Percentiles rank a stretch among this genome's conserved stretches.
phyloP scores from a whole-genome alignment of 305 asterid genomes.

The Ajuga reptans region DNA sequence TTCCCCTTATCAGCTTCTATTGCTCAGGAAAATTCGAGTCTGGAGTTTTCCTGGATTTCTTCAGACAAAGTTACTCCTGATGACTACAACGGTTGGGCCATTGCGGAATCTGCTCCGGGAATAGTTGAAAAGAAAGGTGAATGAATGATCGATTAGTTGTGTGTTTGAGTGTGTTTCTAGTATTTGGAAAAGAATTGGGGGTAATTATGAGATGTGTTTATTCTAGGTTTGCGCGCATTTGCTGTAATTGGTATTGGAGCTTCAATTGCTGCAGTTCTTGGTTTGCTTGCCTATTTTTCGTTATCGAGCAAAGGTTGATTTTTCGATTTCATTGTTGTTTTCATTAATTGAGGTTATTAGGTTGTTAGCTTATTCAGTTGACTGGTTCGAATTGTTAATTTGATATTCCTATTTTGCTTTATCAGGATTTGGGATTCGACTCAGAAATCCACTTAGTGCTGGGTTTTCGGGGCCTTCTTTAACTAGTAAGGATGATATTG shows the following conservation, averaged over 20 bases:
- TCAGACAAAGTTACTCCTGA: slow-evolving; percentile 34
- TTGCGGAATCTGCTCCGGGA: slow-evolving; percentile 34
- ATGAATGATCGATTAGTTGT: slow-evolving; percentile 21
- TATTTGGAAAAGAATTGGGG: neutral
- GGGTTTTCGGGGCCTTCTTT: slow-evolving; percentile 26
- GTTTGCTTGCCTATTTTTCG: slow-evolving; percentile 45
- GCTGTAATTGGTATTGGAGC: slow-evolving; percentile 52
- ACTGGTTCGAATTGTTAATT: neutral
- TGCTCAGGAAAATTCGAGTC: slow-evolving; percentile 33
- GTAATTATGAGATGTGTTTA: slow-evolving; percentile 15
- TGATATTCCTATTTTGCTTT: slow-evolving; percentile 7
- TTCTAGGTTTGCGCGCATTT: slow-evolving; percentile 49
- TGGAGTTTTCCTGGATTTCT: slow-evolving; percentile 45
- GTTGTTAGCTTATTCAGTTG: neutral
- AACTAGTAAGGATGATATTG: slow-evolving; percentile 24
- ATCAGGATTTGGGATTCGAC: slow-evolving; percentile 41
- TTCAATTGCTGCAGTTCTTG: slow-evolving; percentile 51
- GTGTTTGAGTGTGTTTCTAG: neutral
- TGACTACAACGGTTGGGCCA: slow-evolving; percentile 79
- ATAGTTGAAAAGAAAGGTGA: slow-evolving; percentile 33
- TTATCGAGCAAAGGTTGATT: slow-evolving; percentile 44
- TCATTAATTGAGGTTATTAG: neutral
- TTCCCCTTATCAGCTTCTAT: slow-evolving; percentile 41
- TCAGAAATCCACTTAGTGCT: slow-evolving; percentile 31
- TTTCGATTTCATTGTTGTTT: neutral